Conservation (phyloP, 2,329 filamentous ascomycete species). For the Microcera coccophila region DNA sequence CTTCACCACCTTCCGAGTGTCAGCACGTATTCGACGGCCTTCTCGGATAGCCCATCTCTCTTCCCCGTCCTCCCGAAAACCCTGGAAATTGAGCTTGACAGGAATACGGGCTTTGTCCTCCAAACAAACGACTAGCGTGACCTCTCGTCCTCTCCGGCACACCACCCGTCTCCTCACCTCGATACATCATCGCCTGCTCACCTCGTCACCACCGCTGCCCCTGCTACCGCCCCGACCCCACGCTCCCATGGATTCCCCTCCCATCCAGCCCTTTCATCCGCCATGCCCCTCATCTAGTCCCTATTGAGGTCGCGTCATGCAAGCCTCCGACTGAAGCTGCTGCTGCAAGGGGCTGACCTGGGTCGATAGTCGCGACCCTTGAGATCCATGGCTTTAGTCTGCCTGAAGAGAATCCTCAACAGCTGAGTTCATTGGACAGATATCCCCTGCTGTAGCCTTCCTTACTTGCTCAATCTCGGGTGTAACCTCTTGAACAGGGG, state of each 20-base stretch:
- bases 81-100: not conserved
- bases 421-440: slow-evolving; percentile 7
- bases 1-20: slow-evolving; percentile 6
- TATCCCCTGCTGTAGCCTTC: slow-evolving; percentile 8
- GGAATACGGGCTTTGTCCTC: slow-evolving; percentile 14
- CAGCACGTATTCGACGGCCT: slow-evolving; percentile 5
- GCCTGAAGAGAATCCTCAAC: slow-evolving; percentile 5
- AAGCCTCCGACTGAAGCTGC: slow-evolving; percentile 22
- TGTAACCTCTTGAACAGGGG: slow-evolving; percentile 19
- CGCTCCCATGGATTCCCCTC: slow-evolving; percentile 1
- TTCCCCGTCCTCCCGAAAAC: not conserved
- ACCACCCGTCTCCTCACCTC: slow-evolving; percentile 29
- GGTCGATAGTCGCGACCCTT: slow-evolving; percentile 12
- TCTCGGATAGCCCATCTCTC: not conserved
- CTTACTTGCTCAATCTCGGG: slow-evolving; percentile 16
- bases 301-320: slow-evolving; percentile 10
- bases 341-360: slow-evolving; percentile 18
- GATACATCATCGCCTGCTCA: slow-evolving; percentile 22
- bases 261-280: slow-evolving; percentile 1
- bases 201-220: slow-evolving; percentile 27
- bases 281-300: slow-evolving; percentile 2
- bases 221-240: slow-evolving; percentile 16
- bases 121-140: slow-evolving; percentile 23
- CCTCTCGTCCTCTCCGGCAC: slow-evolving; percentile 15
- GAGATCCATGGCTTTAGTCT: slow-evolving; percentile 16